phyloP scores from a whole-genome alignment of 192 early-diverging fungal genomes.

The Entophlyctis luteolus region DNA sequence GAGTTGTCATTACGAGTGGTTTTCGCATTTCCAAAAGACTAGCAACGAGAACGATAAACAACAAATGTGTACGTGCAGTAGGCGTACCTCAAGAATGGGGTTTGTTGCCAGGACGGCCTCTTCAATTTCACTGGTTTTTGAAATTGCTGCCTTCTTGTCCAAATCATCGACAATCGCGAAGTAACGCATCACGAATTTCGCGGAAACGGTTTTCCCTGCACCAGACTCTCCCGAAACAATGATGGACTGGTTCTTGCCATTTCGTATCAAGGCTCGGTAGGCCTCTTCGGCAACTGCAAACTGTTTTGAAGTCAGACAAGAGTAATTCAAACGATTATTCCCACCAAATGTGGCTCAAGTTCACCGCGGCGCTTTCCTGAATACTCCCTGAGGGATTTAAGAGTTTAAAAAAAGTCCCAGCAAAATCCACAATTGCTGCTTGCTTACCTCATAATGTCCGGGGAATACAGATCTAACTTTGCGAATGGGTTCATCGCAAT shows the following conservation, averaged over 20 bases:
- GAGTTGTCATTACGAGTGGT: conserved; percentile 98
- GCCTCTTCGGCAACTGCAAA: conserved; percentile 99
- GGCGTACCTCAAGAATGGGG: conserved; percentile 88
- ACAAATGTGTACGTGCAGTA: background rate
- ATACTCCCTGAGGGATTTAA: conserved; percentile 61
- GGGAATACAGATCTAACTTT: conserved; percentile 80
- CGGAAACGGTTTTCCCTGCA: conserved; percentile 95
- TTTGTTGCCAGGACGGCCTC: conserved; percentile 79
- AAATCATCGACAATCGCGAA: conserved; percentile 69
- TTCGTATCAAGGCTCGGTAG: conserved; percentile 87
- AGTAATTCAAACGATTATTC: background rate
- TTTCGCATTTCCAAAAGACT: conserved; percentile 97
- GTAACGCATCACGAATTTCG: conserved; percentile 97
- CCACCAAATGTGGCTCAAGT: conserved; percentile 87
- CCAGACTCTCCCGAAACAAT: conserved; percentile 92
- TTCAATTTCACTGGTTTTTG: conserved; percentile 45
- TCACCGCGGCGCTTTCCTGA: conserved; percentile 89
- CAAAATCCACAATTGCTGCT: background rate
- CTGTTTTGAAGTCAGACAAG: conserved; percentile 10
- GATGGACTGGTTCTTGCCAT: conserved; percentile 93
- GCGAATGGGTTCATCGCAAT: conserved; percentile 97
- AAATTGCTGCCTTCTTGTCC: conserved; percentile 25
- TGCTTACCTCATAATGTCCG: conserved; percentile 36
- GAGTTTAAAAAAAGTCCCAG: background rate
- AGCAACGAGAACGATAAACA: background rate